Percentiles rank a stretch among this genome's conserved stretches.
Evolutionary conservation across 352 stramenopile species (phyloP).

Genomic region (Phytophthora brassicae): DNA sequence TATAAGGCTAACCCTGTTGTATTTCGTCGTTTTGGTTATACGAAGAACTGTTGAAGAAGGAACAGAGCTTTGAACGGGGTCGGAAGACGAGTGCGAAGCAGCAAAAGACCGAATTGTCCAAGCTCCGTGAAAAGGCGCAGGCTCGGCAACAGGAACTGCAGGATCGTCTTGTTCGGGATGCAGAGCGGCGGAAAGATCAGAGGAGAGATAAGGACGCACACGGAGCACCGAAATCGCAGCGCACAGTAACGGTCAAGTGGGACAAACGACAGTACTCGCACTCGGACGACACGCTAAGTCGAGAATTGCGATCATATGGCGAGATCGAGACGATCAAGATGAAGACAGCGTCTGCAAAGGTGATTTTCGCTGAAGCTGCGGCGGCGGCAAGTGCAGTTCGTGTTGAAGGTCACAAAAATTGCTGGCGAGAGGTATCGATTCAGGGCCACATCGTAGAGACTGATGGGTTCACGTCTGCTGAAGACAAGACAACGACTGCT

Average conservation of each 20-base stretch:
- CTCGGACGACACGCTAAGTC: constrained; percentile 74
- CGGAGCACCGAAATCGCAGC: constrained; percentile 52
- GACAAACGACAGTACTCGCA: constrained; percentile 66
- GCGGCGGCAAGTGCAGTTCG: constrained; percentile 61
- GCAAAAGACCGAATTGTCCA: constrained; percentile 50
- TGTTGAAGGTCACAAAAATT: constrained; percentile 67
- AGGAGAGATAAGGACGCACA: constrained; percentile 26
- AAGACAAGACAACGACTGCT: constrained; percentile 19
- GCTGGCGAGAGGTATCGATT: constrained; percentile 73
- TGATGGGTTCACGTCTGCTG: constrained; percentile 37
- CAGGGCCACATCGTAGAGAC: constrained; percentile 73
- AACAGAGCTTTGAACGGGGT: constrained; percentile 44
- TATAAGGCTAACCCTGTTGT: not conserved
- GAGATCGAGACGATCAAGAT: constrained; percentile 71
- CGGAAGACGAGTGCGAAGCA: constrained; percentile 36
- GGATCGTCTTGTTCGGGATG: constrained; percentile 46
- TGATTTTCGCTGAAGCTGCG: constrained; percentile 51
- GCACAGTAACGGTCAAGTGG: constrained; percentile 83
- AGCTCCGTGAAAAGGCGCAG: constrained; percentile 53
- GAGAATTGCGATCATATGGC: constrained; percentile 56
- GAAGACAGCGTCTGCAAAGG: constrained; percentile 67
- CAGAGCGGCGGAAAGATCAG: constrained; percentile 40
- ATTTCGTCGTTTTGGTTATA: not conserved
- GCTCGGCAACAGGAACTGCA: constrained; percentile 59
- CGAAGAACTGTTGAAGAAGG: constrained; percentile 66